A percentile compares a stretch with the other conserved stretches of the same genome.
Evolutionary conservation across 192 early-diverging fungal species (phyloP).

Genomic region (Coemansia sp.): DNA sequence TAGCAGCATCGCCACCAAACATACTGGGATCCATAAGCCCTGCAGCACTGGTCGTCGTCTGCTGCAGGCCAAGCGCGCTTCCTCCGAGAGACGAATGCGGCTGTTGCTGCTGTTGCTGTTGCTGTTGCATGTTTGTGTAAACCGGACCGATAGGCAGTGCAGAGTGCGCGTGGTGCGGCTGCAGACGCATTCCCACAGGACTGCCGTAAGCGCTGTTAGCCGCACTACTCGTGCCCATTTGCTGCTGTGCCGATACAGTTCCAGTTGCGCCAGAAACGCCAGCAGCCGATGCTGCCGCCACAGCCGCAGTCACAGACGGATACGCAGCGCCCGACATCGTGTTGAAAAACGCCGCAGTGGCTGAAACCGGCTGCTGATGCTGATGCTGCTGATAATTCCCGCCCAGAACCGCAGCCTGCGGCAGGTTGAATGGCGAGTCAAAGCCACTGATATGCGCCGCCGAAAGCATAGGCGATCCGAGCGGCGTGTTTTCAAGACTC

Average conservation of each 20-base stretch:
- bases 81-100: neutral
- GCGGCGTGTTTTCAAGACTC: slow-evolving; percentile 48
- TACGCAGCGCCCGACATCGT: neutral
- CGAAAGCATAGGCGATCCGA: slow-evolving; percentile 47
- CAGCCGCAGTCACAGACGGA: slow-evolving; percentile 9
- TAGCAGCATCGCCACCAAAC: slow-evolving; percentile 8
- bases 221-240: slow-evolving; percentile 5
- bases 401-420: slow-evolving; percentile 19
- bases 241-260: neutral
- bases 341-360: slow-evolving; percentile 1
- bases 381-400: neutral
- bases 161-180: neutral
- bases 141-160: slow-evolving; percentile 5
- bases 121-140: slow-evolving; percentile 6
- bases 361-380: neutral
- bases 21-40: slow-evolving; percentile 6
- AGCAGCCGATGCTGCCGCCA: slow-evolving; percentile 17
- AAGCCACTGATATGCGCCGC: slow-evolving; percentile 45
- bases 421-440: slow-evolving; percentile 51
- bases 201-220: slow-evolving; percentile 8
- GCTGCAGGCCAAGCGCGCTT: slow-evolving; percentile 8
- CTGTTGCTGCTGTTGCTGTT: neutral
- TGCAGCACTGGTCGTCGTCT: neutral
- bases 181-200: slow-evolving; percentile 2
- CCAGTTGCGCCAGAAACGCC: slow-evolving; percentile 1